phyloP scores from a whole-genome alignment of 2,329 filamentous ascomycete genomes.

The Cercospora brassicicola region DNA sequence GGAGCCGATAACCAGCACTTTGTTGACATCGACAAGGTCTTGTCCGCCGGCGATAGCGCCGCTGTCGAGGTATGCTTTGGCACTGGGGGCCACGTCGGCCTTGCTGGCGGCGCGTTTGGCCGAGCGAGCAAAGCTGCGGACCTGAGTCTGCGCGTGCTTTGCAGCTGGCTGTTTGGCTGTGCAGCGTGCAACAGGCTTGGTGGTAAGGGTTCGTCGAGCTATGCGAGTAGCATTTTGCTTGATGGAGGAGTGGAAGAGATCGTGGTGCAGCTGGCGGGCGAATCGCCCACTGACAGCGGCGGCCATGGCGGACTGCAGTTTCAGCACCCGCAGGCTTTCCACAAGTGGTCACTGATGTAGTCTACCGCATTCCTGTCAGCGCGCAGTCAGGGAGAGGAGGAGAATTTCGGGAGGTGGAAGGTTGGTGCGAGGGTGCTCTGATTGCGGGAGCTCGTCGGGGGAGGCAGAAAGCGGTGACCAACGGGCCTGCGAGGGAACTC shows the following conservation, averaged over 20 bases:
- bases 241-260: constrained; percentile 31
- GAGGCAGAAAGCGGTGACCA: constrained; percentile 9
- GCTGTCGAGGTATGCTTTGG: constrained; percentile 85
- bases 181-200: constrained; percentile 23
- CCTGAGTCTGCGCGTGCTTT: constrained; percentile 25
- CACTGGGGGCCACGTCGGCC: constrained; percentile 71
- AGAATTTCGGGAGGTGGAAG: neutral
- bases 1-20: constrained; percentile 93
- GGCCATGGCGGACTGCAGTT: neutral
- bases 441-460: neutral
- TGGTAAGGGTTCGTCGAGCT: constrained; percentile 34
- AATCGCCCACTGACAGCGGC: constrained; percentile 40
- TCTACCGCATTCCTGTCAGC: constrained; percentile 42
- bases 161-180: constrained; percentile 14
- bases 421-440: neutral
- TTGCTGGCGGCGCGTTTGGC: constrained; percentile 36
- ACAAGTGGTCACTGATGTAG: constrained; percentile 69
- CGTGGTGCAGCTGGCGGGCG: constrained; percentile 35
- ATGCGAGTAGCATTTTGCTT: constrained; percentile 30
- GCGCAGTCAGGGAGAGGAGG: constrained; percentile 1
- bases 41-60: constrained; percentile 76
- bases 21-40: constrained; percentile 85
- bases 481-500: too few species aligned
- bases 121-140: constrained; percentile 33
- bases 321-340: constrained; percentile 65